Percentiles rank a stretch among this genome's conserved stretches.
Conservation (phyloP, 805 yeast genomes). For the Candida boidinii region DNA sequence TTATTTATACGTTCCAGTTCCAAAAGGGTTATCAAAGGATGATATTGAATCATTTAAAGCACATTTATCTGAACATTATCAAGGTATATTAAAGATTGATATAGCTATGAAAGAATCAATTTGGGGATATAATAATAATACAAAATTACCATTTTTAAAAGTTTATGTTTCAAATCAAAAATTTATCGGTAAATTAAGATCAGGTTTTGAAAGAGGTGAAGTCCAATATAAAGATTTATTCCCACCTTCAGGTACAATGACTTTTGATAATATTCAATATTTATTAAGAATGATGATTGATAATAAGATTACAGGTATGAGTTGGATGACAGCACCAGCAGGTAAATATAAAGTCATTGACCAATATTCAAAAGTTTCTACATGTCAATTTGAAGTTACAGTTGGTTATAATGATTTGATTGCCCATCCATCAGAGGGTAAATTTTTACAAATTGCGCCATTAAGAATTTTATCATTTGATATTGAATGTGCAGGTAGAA, state of each 20-base stretch:
- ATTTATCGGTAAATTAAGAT: constrained; percentile 58
- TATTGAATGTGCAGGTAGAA: constrained; percentile 97
- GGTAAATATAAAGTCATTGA: constrained; percentile 50
- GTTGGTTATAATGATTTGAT: constrained; percentile 61
- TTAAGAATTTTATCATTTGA: constrained; percentile 89
- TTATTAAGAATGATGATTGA: constrained; percentile 85
- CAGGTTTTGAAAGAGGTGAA: constrained; percentile 80
- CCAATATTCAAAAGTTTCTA: constrained; percentile 39
- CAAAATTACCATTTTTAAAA: constrained; percentile 71
- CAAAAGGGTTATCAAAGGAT: constrained; percentile 57
- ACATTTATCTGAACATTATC: constrained; percentile 39
- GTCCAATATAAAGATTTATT: constrained; percentile 57
- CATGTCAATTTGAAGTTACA: constrained; percentile 78
- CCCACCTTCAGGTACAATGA: constrained; percentile 49
- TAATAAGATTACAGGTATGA: constrained; percentile 90
- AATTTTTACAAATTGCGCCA: constrained; percentile 91
- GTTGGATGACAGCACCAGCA: constrained; percentile 87
- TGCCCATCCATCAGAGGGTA: constrained; percentile 85
- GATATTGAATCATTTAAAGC: constrained; percentile 40
- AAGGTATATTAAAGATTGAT: constrained; percentile 58
- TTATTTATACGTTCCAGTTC: constrained; percentile 88
- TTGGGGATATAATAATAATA: constrained; percentile 87
- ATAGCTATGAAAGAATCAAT: constrained; percentile 70
- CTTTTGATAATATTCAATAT: constrained; percentile 88
- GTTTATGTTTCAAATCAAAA: constrained; percentile 59